Base-by-base conservation (phyloP, 2,329 filamentous ascomycete species). In the Aspergillus clavatus region DNA sequence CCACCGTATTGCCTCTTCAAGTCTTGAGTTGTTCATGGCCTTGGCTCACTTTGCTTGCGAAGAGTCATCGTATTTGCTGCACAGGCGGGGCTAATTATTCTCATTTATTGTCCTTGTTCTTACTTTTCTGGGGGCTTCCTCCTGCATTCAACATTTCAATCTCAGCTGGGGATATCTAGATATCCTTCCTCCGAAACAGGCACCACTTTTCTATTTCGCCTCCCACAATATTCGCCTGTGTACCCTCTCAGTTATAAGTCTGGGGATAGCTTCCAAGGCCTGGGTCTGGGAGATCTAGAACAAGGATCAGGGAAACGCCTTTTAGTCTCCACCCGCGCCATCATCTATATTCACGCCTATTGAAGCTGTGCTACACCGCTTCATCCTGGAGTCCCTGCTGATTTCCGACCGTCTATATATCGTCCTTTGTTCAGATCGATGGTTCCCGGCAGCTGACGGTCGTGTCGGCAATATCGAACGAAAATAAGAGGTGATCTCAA, bases 321-420 rank as follows among this genome's bases (percentile, higher is more conserved):
- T 16, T 16, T 7, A 16, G 14, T 33, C 29, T 10, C 29, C 29
- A 33, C 29, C 29, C 5, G 16, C 7, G 16, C 31, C 31, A 8
- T 19, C 38, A 19, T 18, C 14, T 42, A 42, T 41, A 40, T 36
- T 42, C 42, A 51, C 53, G 50, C 55, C 55, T 57, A 51, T 46
- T 16, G 29, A 24, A 26, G 29, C 27, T 43, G 33, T 38, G 45
- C 45, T 54, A 56, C 54, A 58, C 56, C 56, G 56, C 56, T 57
- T 43, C 43, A 46, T 57, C 53, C 40, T 36, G 46, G 42, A 41
- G 21, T 28, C 35, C 46, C 43, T 19, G 42, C 43, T 38, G 39
- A 50, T 53, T 38, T 12, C 5, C 22, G 33, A 10, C 46, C 27
- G 40, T 40, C 42, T 14, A 19, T 35, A 21, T 35, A 35, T 35